A percentile compares a stretch with the other conserved stretches of the same genome.
These are phyloP conservation scores for Ganoderma sinense DNA, from an alignment of 1,284 basidiomycete genomes.

Conservation along the genomic window DNA sequence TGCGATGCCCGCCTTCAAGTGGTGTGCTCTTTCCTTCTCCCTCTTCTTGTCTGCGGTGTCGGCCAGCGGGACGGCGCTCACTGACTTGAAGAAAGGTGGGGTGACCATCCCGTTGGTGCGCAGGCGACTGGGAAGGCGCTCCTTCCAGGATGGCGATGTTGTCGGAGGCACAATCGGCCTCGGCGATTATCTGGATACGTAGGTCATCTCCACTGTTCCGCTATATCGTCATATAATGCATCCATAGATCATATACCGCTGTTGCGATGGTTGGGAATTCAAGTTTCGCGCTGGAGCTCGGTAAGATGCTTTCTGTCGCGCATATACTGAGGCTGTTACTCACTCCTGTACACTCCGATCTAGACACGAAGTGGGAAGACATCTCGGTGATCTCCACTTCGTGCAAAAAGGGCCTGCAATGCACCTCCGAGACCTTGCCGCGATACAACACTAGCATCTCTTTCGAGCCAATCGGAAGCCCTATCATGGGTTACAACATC, in stretches of 20 bases:
- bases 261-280: not conserved
- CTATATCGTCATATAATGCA: not conserved
- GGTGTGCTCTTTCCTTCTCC: not conserved
- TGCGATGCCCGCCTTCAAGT: not conserved
- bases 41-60: not conserved
- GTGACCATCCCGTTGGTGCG: not conserved
- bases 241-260: not conserved
- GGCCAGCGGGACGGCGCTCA: not conserved
- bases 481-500: no score
- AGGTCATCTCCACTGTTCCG: not conserved
- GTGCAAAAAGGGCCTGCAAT: no score
- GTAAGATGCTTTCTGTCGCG: not conserved
- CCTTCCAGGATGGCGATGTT: not conserved
- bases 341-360: not conserved
- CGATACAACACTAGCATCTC: not conserved
- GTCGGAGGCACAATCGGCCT: not conserved
- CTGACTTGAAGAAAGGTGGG: not conserved
- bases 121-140: not conserved
- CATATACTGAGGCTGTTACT: not conserved
- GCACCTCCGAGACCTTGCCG: no score
- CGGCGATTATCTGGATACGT: not conserved
- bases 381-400: no score
- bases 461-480: not conserved
- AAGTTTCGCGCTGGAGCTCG: not conserved
- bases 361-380: not conserved